Evolutionary conservation across 2,329 filamentous ascomycete species (phyloP), one percentile per base, ranked within the genome.

Genomic region (Boeremia lycopersici): DNA sequence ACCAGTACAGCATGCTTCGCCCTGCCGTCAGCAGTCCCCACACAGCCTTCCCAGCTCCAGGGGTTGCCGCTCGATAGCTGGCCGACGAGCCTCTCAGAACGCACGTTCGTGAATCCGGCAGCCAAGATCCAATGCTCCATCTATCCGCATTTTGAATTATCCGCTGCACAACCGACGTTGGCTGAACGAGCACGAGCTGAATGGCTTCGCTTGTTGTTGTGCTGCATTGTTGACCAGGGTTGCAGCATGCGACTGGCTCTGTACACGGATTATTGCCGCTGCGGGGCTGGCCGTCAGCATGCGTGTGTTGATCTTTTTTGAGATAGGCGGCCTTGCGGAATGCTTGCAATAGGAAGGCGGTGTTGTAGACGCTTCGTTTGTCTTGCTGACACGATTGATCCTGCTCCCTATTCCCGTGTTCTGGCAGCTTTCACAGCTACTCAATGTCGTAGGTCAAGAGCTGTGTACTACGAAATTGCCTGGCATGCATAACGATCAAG

Each of bases 21-120:
- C 52, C 52, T 25, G 30, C 46, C 30, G 52, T 55, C 52, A 55
- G 52, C 52, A 55, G 31, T 43, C 39, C 10, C 52, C 52, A 50
- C 52, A 49, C 42, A 50, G 46, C 41, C 46, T 17, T 46, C 41
- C 35, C 46, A 46, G 36, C 46, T 34, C 44, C 47, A 55, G 47
- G 46, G 47, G 47, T 49, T 35, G 46, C 23, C 46, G 23, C 34
- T 44, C 12, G 23, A 49, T 49, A 42, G 46, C 46, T 49, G 41
- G 35, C 52, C 52, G 41, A 49, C 26, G 26, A 45, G 41, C 52
- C 52, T 55, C 41, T 55, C n/a, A 55, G 17, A 38, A 38, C 12
- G 23, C 35, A 45, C 41, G 15, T 34, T 46, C 25, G 19, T 30
- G 15, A 38, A 26, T 8, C 46, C 30, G 17, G 13, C 5, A 26